Evolutionary conservation across 345 rosid species (phyloP).

Genomic region (Heritiera fomes): DNA sequence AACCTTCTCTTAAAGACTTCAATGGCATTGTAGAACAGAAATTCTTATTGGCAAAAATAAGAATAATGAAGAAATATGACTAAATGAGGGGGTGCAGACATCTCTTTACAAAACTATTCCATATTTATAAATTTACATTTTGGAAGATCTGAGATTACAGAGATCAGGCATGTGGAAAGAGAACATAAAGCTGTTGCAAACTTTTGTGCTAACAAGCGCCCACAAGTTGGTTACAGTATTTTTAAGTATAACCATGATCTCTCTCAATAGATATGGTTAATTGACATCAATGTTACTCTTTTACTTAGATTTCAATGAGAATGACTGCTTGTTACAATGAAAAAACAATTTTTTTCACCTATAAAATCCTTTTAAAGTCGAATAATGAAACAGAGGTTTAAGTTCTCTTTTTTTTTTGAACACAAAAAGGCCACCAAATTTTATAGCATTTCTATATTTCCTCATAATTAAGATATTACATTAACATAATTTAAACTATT

Average conservation of each 20-base stretch:
- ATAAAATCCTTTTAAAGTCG: background rate
- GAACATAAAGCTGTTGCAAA: background rate
- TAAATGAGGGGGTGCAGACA: background rate
- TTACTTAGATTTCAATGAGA: background rate
- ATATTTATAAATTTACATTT: background rate
- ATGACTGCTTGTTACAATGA: conserved; percentile 1
- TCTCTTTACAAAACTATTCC: background rate
- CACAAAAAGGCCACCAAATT: background rate
- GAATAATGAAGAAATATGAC: background rate
- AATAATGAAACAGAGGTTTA: background rate
- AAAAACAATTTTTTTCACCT: background rate
- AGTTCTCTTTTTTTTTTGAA: background rate
- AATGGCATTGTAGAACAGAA: background rate
- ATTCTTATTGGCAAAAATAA: background rate
- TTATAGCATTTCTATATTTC: background rate
- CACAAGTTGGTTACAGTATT: background rate
- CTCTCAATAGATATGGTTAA: conserved; percentile 12
- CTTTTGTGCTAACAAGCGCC: background rate
- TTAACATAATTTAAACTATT: background rate
- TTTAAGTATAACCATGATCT: background rate
- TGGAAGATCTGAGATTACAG: background rate
- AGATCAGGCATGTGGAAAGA: background rate
- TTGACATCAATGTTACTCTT: background rate
- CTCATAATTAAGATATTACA: background rate
- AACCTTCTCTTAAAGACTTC: background rate